Base-by-base conservation (phyloP, 495 filamentous ascomycete genomes). In the Hypoxylon fuscum region DNA sequence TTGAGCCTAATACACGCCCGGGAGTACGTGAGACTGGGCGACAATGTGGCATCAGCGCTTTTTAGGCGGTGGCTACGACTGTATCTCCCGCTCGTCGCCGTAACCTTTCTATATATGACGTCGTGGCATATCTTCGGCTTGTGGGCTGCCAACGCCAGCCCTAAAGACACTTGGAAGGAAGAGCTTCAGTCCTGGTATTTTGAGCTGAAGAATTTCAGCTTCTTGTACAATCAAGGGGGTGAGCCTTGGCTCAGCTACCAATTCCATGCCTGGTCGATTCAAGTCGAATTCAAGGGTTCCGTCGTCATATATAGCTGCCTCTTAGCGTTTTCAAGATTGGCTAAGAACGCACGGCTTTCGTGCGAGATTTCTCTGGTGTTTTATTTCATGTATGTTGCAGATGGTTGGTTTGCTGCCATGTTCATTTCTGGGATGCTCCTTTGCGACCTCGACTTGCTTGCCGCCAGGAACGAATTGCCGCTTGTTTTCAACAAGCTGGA, bases 171-270 rank as follows among this genome's bases (percentile, higher is more conserved):
- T 22, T 81, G 78, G 55, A 20, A 60, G 12, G 72, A 72, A 11
- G 82, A 85, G 65, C 27, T 84, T 3, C 81, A 74, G 76, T 74
- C 74, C n/a, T 85, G 82, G 80, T 86, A 85, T 58, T 47, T 52
- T 31, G 82, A 87, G 60, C 71, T 85, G 68, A 87, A 85, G 69
- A 82, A 83, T 66, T 86, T 84, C 71, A 84, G 72, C 70, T 87
- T 84, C 70, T 52, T 85, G 31, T 85, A 79, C 68, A 78, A 78
- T 29, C 31, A 62, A 43, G 76, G 76, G 11, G 77, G 74, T 11
- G 76, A 76, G 6, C 68, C 68, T 38, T 74, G 66, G 69, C 37
- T 75, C 22, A 70, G 59, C 42, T 75, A 73, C 68, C 76, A 77
- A 59, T 69, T 68, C 50, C 76, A 79, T 53, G 67, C 76, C 11